These are phyloP conservation scores for Discostella stelligera DNA, from an alignment of 352 stramenopile genomes.

Conservation along the genomic window DNA sequence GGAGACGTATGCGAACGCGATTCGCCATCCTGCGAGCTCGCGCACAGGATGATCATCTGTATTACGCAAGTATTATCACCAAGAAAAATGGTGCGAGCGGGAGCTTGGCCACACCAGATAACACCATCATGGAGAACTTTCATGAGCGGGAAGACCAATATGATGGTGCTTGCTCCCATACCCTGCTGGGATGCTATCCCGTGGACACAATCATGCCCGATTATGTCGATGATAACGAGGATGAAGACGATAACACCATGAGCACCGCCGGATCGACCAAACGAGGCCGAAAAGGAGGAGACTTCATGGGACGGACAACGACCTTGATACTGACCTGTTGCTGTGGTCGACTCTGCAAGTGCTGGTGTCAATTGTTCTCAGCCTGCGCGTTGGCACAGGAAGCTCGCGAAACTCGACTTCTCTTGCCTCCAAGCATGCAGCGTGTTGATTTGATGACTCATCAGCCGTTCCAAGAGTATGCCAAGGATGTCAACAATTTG, in stretches of 20 bases:
- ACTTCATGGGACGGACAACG: conserved; percentile 67
- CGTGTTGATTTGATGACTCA: conserved; percentile 79
- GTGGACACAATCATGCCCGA: conserved; percentile 51
- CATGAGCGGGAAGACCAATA: conserved; percentile 72
- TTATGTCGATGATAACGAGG: conserved; percentile 57
- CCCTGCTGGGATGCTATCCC: conserved; percentile 78
- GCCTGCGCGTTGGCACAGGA: conserved; percentile 80
- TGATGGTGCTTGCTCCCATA: conserved; percentile 77
- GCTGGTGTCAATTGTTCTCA: conserved; percentile 75
- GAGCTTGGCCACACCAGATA: conserved; percentile 31
- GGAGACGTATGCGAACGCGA: conserved; percentile 72
- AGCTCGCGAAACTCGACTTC: conserved; percentile 69
- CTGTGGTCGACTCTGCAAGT: conserved; percentile 69
- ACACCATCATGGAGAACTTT: conserved; percentile 45
- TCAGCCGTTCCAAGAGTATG: conserved; percentile 79
- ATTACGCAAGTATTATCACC: conserved; percentile 57
- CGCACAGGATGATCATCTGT: conserved; percentile 78
- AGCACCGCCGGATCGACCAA: conserved; percentile 19
- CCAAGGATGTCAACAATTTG: conserved; percentile 73
- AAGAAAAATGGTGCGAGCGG: conserved; percentile 22
- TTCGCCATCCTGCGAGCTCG: conserved; percentile 66
- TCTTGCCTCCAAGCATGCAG: conserved; percentile 70
- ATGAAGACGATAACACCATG: conserved; percentile 47
- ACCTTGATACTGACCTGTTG: conserved; percentile 60
- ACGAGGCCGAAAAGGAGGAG: conserved; percentile 55